Conservation (phyloP, 768 basidiomycete genomes). For the Pleurotus sapidus region DNA sequence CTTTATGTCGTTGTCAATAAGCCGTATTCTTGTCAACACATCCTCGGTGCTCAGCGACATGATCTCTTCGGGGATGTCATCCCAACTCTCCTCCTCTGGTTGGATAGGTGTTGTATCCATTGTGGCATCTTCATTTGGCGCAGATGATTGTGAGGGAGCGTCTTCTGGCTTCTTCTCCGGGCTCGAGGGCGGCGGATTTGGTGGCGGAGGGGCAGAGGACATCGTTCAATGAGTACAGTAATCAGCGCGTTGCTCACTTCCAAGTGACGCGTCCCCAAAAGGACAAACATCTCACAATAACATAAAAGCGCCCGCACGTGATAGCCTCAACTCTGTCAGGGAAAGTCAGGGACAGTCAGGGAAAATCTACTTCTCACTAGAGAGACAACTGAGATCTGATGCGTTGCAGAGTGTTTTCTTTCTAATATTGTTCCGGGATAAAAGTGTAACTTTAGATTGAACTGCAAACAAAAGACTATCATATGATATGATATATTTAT, state of each 20-base stretch:
- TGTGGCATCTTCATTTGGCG: constrained; percentile 30
- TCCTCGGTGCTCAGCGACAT: constrained; percentile 77
- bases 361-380: too few species aligned
- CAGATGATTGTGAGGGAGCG: constrained; percentile 27
- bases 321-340: too few species aligned
- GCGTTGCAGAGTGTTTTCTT: too few species aligned
- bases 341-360: too few species aligned
- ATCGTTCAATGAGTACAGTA: constrained; percentile 24
- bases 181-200: constrained; percentile 43
- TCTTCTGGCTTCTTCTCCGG: constrained; percentile 53
- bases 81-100: constrained; percentile 77
- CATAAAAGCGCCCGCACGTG: too few species aligned
- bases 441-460: too few species aligned
- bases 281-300: not conserved
- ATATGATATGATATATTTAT: too few species aligned
- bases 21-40: constrained; percentile 81
- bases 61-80: constrained; percentile 90
- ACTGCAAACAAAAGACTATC: too few species aligned
- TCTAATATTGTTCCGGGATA: too few species aligned
- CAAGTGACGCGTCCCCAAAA: not conserved
- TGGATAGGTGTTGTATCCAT: constrained; percentile 81
- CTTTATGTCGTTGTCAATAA: constrained; percentile 98
- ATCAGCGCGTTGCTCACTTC: not conserved
- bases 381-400: too few species aligned
- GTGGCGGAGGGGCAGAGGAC: constrained; percentile 62